Evolutionary conservation across 2,329 filamentous ascomycete species (phyloP), one percentile per base, ranked within the genome.

Genomic region (Cladosporium sphaerospermum): DNA sequence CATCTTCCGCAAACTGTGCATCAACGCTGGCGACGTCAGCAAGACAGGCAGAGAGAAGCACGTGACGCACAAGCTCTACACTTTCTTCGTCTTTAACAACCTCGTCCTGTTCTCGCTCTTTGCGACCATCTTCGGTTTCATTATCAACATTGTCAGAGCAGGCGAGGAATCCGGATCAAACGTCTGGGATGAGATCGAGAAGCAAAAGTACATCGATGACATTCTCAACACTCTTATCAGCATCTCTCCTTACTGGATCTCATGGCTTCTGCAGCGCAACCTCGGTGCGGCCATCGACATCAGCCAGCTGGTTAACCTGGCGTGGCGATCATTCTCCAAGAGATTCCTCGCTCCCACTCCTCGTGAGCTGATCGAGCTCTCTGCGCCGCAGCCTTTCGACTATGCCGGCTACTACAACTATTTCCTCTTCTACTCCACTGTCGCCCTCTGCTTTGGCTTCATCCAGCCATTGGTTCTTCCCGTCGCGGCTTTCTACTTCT

Each of bases 391-490:
- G 2, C 78, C 88, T 0, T 96, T 99, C 68, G 91, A 97, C 61
- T 97, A 96, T 65, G 89, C 93, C 54, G 89, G 83, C 62, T 97
- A 97, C 73, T 99, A 96, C 79, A 97, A 96, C 70, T 97, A 95
- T 69, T 96, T 96, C 71, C 77, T 97, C 31, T 99, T 89, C 73
- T 99, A 97, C 73, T 78, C 87, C 19, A 96, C 92, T 0, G 88
- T 97, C 32, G 86, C 89, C 0, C 76, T 99, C 13, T 89, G 85
- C 63, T 96, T 93, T 65, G 84, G 86, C 2, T 83, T 84, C 1
- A 78, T 97, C 49, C 93, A 97, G 69, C 93, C 93, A 0, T 78
- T 97, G 19, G 86, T 93, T 1, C 78, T 99, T 7, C 84, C 88
- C 0, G 87, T 95, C 37, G 89, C 88, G 1, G 90, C 91, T 1